Evolutionary conservation across 768 basidiomycete genomes (phyloP), one percentile per base, ranked within the genome.

Genomic region (Rhizopogon vinicolor): DNA sequence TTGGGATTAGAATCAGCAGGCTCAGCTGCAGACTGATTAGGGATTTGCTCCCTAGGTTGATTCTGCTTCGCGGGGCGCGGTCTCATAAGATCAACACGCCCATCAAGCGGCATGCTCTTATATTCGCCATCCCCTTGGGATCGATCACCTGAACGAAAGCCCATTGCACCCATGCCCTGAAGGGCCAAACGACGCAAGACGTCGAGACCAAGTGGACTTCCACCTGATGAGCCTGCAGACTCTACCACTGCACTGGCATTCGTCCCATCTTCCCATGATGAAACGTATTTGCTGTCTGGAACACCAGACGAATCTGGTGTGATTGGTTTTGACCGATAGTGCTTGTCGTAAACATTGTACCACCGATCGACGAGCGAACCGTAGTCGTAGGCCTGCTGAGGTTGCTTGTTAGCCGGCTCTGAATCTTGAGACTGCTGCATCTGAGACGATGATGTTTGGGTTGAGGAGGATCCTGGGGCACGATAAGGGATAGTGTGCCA

Each of bases 311-410:
- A 33, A 10, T 72, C 68, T 14, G 77, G 72, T 35, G 74, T 63
- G 28, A 71, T 67, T 40, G 75, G 62, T 35, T 81, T 72, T 1
- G 88, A 80, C 51, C 92, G 89, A 68, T 90, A 91, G 69, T 96
- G 84, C 44, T 74, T 82, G 75, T 98, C 94, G 64, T 96, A 99
- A 19, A 95, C 85, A 33, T 80, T 78, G 70, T 83, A 96, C 96
- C 96, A 99, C 41, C 86, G 84, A 67, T 95, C 87, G 31, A 97
- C 81, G 33, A 99, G 85, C 7, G 88, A 81, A 55, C 79, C 76
- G 62, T 93, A 95, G 70, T 88, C 82, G 62, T 92, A 91, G 33
- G 82, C 80, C 61, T 75, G 79, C 49, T 78, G 73, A 51, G 65
- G 49, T 16, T 51, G 63, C 57, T 60, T 35, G 43, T 46, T 3